phyloP scores from a whole-genome alignment of 305 asterid species.

The Fraxinus latifolia region DNA sequence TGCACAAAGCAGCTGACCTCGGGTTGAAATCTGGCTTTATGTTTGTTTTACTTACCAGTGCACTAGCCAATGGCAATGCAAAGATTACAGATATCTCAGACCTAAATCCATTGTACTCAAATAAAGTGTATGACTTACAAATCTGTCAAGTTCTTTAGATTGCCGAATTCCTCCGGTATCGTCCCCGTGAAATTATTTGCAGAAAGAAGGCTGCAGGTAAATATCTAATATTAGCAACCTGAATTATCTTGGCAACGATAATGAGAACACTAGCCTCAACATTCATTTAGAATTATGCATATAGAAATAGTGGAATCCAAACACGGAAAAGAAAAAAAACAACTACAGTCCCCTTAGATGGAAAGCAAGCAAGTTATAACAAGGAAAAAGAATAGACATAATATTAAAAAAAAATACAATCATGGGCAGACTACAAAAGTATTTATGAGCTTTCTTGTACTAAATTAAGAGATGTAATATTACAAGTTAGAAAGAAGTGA shows the following conservation, averaged over 20 bases:
- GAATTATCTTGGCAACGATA: slow-evolving; percentile 2
- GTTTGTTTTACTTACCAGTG: neutral
- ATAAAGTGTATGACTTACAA: slow-evolving; percentile 54
- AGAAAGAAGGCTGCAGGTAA: slow-evolving; percentile 62
- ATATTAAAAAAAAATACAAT: neutral
- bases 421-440: neutral
- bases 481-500: neutral
- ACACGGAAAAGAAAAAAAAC: neutral
- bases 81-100: neutral
- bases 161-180: slow-evolving; percentile 54
- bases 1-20: slow-evolving; percentile 1
- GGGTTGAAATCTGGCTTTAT: neutral
- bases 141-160: slow-evolving; percentile 63
- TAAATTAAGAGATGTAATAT: neutral
- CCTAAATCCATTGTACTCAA: neutral
- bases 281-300: neutral
- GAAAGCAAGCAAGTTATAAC: neutral
- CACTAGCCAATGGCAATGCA: neutral
- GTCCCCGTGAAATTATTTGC: slow-evolving; percentile 76
- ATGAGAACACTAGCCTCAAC: neutral
- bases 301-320: neutral
- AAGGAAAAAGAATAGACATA: neutral
- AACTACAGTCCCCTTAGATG: neutral
- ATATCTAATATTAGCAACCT: slow-evolving; percentile 19
- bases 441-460: neutral